Evolutionary conservation across 208 protist species (phyloP).

Genomic region (Wallacemonas collosoma): DNA sequence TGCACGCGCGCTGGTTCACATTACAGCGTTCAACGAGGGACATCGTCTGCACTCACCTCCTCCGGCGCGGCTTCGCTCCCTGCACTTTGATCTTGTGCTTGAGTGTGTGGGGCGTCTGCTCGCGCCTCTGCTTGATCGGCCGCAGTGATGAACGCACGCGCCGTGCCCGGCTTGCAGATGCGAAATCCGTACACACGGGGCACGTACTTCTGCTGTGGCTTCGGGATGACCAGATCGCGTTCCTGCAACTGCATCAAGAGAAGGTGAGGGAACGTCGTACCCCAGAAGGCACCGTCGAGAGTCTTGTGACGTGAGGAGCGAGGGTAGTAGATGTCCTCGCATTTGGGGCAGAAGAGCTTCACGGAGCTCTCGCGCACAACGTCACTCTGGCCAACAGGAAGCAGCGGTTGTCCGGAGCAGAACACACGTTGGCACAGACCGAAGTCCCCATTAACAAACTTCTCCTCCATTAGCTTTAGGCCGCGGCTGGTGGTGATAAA

Average conservation of each 20-base stretch:
- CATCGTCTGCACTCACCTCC: neutral
- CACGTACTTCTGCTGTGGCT: constrained; percentile 90
- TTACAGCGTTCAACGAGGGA: neutral
- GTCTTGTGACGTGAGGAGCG: constrained; percentile 92
- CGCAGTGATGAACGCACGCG: neutral
- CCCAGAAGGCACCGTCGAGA: constrained; percentile 98
- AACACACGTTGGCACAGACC: constrained; percentile 96
- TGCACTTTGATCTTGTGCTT: neutral
- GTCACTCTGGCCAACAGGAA: constrained; percentile 97
- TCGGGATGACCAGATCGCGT: constrained; percentile 42
- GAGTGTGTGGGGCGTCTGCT: neutral
- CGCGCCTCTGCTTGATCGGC: constrained; percentile 18
- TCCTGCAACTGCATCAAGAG: constrained; percentile 83
- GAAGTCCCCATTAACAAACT: constrained; percentile 96
- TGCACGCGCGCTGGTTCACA: too few species aligned
- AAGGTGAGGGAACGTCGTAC: constrained; percentile 97
- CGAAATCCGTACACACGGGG: constrained; percentile 97
- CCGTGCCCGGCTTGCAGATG: constrained; percentile 69
- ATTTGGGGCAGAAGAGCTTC: constrained; percentile 98
- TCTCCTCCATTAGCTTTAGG: constrained; percentile 97
- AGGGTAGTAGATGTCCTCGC: constrained; percentile 97
- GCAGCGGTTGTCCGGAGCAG: constrained; percentile 95
- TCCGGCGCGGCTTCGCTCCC: neutral
- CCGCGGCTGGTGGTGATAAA: constrained; percentile 98
- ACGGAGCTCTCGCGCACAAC: constrained; percentile 92